Evolutionary conservation across 768 basidiomycete genomes (phyloP).

Genomic region (Amanita muscaria): DNA sequence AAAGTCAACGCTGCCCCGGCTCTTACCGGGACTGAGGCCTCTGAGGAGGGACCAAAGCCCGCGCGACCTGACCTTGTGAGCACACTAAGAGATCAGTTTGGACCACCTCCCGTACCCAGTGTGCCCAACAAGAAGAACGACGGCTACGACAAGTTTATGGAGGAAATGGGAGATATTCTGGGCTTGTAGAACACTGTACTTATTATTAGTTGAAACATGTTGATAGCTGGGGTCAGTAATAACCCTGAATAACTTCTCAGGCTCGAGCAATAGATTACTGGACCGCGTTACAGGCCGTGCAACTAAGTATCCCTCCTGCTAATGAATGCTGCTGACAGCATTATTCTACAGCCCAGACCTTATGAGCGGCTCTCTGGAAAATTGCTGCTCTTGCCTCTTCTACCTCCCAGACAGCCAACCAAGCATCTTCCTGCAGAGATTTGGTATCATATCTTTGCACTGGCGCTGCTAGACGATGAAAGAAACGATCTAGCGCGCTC

Average conservation of each 20-base stretch:
- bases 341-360: slow-evolving; percentile 61
- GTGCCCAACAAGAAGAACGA: slow-evolving; percentile 38
- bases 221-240: too few species aligned
- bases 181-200: too few species aligned
- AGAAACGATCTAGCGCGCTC: slow-evolving; percentile 22
- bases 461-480: slow-evolving; percentile 21
- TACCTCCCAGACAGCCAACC: slow-evolving; percentile 43
- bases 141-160: slow-evolving; percentile 71
- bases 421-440: slow-evolving; percentile 60
- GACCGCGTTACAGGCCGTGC: too few species aligned
- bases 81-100: slow-evolving; percentile 53
- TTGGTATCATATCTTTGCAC: slow-evolving; percentile 56
- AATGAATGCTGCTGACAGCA: slow-evolving; percentile 24
- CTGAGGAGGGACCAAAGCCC: slow-evolving; percentile 23
- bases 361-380: slow-evolving; percentile 50
- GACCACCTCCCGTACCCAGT: slow-evolving; percentile 26
- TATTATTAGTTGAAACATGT: too few species aligned
- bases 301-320: too few species aligned
- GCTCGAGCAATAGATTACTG: too few species aligned
- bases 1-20: slow-evolving; percentile 61
- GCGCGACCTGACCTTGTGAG: slow-evolving; percentile 61
- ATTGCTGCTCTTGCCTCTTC: slow-evolving; percentile 59
- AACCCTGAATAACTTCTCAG: too few species aligned
- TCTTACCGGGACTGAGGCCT: slow-evolving; percentile 30
- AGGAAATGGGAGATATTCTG: slow-evolving; percentile 66